These are phyloP conservation scores for Xylaria polymorpha DNA, from an alignment of 2,329 filamentous ascomycete genomes.

Conservation along the genomic window DNA sequence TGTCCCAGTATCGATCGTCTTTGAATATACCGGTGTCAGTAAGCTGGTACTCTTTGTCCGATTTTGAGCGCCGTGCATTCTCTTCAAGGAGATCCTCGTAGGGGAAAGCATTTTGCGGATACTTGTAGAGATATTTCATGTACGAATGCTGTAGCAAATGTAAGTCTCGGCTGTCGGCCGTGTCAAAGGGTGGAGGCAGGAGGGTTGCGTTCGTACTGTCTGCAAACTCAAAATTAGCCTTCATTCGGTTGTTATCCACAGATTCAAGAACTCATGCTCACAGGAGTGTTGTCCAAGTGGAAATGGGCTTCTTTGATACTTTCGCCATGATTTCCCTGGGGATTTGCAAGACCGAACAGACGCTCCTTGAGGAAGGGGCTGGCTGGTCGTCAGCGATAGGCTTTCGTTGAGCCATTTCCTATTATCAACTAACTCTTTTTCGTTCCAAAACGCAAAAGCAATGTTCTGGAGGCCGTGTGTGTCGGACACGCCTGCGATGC, in stretches of 20 bases:
- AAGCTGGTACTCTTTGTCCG: constrained; percentile 91
- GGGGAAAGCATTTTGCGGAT: constrained; percentile 90
- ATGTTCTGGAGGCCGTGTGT: constrained; percentile 92
- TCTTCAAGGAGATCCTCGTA: constrained; percentile 89
- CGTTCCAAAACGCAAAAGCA: constrained; percentile 97
- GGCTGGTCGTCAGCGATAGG: constrained; percentile 53
- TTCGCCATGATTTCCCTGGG: constrained; percentile 96
- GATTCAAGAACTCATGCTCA: constrained; percentile 50
- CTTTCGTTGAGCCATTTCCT: background rate
- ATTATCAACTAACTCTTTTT: constrained; percentile 76
- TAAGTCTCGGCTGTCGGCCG: constrained; percentile 32
- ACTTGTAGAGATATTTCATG: constrained; percentile 99
- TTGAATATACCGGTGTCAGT: constrained; percentile 89
- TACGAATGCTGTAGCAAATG: constrained; percentile 80
- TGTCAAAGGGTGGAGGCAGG: background rate
- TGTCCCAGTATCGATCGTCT: constrained; percentile 94
- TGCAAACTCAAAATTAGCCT: constrained; percentile 35
- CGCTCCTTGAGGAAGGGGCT: constrained; percentile 95
- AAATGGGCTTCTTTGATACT: constrained; percentile 97
- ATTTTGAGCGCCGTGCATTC: constrained; percentile 79
- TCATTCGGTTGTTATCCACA: constrained; percentile 4
- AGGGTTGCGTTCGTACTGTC: constrained; percentile 38
- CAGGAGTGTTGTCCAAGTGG: constrained; percentile 92
- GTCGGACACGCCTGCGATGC: constrained; percentile 93
- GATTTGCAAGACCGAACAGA: constrained; percentile 93